Evolutionary conservation across 2,329 filamentous ascomycete species (phyloP).

Genomic region (Colletotrichum sp.): DNA sequence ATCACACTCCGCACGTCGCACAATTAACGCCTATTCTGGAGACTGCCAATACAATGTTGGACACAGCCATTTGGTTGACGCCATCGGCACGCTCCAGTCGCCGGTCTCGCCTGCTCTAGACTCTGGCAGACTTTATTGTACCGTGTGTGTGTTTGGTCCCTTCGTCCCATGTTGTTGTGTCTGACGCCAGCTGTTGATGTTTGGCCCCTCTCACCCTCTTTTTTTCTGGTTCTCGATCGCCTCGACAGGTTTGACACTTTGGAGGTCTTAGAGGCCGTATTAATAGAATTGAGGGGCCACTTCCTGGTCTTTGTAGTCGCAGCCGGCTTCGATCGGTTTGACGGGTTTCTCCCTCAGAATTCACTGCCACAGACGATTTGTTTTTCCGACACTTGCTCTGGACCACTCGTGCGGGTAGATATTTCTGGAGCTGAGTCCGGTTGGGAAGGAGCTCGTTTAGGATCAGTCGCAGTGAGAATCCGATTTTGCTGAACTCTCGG

Average conservation of each 20-base stretch:
- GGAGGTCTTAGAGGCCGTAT: background rate
- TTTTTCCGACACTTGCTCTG: background rate
- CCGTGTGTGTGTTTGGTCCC: background rate
- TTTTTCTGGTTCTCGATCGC: background rate
- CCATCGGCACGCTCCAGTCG: background rate
- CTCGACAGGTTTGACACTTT: background rate
- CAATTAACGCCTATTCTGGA: background rate
- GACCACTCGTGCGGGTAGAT: background rate
- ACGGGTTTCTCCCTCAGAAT: background rate
- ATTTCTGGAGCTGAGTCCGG: background rate
- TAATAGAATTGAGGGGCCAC: background rate
- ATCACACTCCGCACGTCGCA: conserved; percentile 6
- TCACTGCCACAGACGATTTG: background rate
- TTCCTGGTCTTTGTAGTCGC: background rate
- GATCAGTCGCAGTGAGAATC: background rate
- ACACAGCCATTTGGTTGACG: background rate
- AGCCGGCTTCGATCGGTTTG: background rate
- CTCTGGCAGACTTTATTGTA: background rate
- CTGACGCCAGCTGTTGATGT: background rate
- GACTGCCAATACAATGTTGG: background rate
- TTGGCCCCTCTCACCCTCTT: background rate
- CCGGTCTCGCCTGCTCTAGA: conserved; percentile 13
- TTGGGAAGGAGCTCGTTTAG: background rate
- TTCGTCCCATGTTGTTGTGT: background rate
- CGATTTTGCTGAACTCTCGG: background rate